A percentile compares a stretch with the other conserved stretches of the same genome.
Conservation (phyloP, 495 filamentous ascomycete species). For the Jackrogersella minutella region DNA sequence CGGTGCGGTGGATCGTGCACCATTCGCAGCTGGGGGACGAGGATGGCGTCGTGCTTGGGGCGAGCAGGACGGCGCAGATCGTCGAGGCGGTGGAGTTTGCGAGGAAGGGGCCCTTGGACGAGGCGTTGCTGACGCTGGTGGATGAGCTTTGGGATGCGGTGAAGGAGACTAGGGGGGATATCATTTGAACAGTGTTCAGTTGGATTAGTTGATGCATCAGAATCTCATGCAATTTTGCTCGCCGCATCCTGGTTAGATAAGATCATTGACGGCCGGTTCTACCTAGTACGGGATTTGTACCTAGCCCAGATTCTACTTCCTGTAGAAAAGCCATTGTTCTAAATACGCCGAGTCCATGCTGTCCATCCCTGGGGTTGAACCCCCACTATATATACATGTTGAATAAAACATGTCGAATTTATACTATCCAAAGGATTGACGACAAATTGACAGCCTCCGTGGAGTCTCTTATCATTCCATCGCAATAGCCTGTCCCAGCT, state of each 20-base stretch:
- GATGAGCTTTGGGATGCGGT: slow-evolving; percentile 33
- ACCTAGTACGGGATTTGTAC: not conserved
- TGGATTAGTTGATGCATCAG: not conserved
- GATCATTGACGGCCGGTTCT: slow-evolving; percentile 4
- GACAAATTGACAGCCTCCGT: not conserved
- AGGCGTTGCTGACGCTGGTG: slow-evolving; percentile 12
- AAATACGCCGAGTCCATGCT: slow-evolving; percentile 27
- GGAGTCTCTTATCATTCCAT: slow-evolving; percentile 33
- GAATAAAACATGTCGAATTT: slow-evolving; percentile 7
- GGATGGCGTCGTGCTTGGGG: slow-evolving; percentile 64
- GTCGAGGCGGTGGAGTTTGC: slow-evolving; percentile 57
- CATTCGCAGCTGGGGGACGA: slow-evolving; percentile 59
- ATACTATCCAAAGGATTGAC: not conserved
- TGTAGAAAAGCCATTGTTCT: slow-evolving; percentile 3
- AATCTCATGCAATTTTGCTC: not conserved
- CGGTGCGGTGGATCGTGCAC: slow-evolving; percentile 64
- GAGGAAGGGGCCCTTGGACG: slow-evolving; percentile 54
- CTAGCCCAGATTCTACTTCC: not conserved
- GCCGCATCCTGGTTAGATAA: slow-evolving; percentile 25
- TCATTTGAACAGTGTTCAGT: slow-evolving; percentile 8
- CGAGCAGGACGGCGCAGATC: slow-evolving; percentile 58
- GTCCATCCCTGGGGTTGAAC: not conserved
- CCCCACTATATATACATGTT: slow-evolving; percentile 29
- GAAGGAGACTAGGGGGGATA: slow-evolving; percentile 19
- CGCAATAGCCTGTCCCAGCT: slow-evolving; percentile 35